phyloP scores from a whole-genome alignment of 129 eudicot genomes.

The Mikania micrantha region DNA sequence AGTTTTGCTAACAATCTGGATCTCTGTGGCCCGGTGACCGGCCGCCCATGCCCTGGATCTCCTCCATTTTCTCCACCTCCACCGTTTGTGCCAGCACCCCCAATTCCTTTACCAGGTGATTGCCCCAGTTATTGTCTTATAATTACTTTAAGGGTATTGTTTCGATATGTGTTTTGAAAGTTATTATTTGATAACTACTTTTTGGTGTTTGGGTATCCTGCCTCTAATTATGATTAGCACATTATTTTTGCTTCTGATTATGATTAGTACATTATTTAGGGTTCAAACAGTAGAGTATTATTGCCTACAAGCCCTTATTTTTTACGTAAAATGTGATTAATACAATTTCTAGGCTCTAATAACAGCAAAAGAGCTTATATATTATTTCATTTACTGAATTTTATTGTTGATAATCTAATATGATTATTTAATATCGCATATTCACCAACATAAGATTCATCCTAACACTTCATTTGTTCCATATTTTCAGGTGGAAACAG shows the following conservation, averaged over 20 bases:
- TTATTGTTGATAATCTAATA: not conserved
- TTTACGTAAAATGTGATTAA: not conserved
- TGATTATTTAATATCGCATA: not conserved
- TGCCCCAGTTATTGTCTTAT: not conserved
- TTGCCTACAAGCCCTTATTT: not conserved
- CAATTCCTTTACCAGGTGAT: conserved; percentile 55
- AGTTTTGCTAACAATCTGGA: conserved; percentile 88
- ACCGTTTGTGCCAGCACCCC: conserved; percentile 67
- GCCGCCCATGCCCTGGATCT: conserved; percentile 89
- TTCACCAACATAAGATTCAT: not conserved
- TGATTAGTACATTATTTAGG: not conserved
- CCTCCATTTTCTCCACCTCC: conserved; percentile 98
- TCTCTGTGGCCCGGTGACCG: conserved; percentile 92
- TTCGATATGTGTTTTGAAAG: not conserved
- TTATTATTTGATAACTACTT: not conserved
- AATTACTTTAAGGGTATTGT: not conserved
- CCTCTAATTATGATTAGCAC: not conserved
- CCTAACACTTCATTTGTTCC: not conserved
- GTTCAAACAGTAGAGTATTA: not conserved
- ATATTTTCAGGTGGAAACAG: conserved; percentile 50
- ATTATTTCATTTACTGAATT: not conserved
- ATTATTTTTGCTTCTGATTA: not conserved
- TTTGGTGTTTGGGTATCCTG: not conserved
- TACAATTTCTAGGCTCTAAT: not conserved
- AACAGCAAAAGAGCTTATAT: not conserved